A percentile compares a stretch with the other conserved stretches of the same genome.
Evolutionary conservation across 2,329 filamentous ascomycete species (phyloP).

Genomic region (Cadophora malorum): DNA sequence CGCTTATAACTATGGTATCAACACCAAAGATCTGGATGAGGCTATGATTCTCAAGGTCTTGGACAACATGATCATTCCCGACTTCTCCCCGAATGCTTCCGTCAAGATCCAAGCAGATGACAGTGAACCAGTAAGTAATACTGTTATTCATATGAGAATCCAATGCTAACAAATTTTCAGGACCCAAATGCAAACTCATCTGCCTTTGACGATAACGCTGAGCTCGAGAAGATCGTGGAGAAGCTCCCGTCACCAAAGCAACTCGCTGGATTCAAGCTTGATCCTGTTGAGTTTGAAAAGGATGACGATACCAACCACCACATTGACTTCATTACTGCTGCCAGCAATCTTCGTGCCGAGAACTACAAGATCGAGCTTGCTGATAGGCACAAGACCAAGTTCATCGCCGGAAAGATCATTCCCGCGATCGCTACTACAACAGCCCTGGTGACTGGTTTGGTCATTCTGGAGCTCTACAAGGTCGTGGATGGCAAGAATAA

Average conservation of each 20-base stretch:
- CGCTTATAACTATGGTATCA: conserved; percentile 97
- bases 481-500: conserved; percentile 95
- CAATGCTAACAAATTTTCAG: conserved; percentile 31
- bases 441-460: conserved; percentile 90
- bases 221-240: conserved; percentile 74
- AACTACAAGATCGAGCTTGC: conserved; percentile 97
- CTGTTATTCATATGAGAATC: not conserved
- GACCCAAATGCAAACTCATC: conserved; percentile 77
- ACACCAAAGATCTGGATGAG: conserved; percentile 75
- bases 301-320: conserved; percentile 98
- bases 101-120: conserved; percentile 98
- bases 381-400: conserved; percentile 97
- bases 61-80: conserved; percentile 92
- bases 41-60: conserved; percentile 79
- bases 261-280: conserved; percentile 85
- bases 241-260: conserved; percentile 80
- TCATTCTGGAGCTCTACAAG: conserved; percentile 95
- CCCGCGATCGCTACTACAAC: conserved; percentile 98
- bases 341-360: conserved; percentile 93
- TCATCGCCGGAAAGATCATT: conserved; percentile 99
- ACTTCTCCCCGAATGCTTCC: conserved; percentile 87
- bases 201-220: conserved; percentile 73
- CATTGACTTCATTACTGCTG: conserved; percentile 98
- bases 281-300: conserved; percentile 97
- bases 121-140: conserved; percentile 74